phyloP scores from a whole-genome alignment of 805 yeast genomes.

The Kregervanrija fluxuum region DNA sequence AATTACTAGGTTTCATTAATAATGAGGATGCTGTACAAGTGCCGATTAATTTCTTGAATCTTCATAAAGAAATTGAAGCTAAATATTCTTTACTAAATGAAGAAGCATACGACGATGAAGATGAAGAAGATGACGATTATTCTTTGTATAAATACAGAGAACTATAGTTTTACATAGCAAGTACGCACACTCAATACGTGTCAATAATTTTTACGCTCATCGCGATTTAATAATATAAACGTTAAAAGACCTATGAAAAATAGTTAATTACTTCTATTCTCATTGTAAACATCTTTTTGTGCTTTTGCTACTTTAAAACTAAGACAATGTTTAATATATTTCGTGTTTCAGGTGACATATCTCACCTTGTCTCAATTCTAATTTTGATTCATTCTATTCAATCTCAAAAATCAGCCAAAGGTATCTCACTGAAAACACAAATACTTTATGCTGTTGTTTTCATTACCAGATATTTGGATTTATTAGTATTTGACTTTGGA shows the following conservation, averaged over 20 bases:
- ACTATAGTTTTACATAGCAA: constrained; percentile 8
- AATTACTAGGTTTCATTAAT: constrained; percentile 23
- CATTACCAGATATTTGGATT: constrained; percentile 63
- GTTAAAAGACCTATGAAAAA: too few species aligned
- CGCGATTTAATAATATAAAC: too few species aligned
- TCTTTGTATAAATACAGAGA: constrained; percentile 15
- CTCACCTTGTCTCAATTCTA: constrained; percentile 75
- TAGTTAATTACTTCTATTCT: too few species aligned
- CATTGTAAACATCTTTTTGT: too few species aligned
- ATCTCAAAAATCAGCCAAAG: constrained; percentile 59
- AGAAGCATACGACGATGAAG: constrained; percentile 11
- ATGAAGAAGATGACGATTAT: constrained; percentile 16
- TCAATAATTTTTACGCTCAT: not conserved
- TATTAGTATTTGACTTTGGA: constrained; percentile 41
- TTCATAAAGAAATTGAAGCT: constrained; percentile 18
- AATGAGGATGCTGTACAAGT: constrained; percentile 24
- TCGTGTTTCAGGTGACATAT: constrained; percentile 53
- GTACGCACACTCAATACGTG: not conserved
- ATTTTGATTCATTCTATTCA: constrained; percentile 68
- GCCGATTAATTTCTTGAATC: constrained; percentile 7
- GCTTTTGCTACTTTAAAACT: too few species aligned
- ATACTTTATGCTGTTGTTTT: constrained; percentile 68
- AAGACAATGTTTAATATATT: constrained; percentile 34
- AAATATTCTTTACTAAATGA: constrained; percentile 14
- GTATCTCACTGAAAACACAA: constrained; percentile 88